Percentiles rank a stretch among this genome's conserved stretches.
phyloP scores from a whole-genome alignment of 768 basidiomycete genomes.

The Kondoa malvinella region DNA sequence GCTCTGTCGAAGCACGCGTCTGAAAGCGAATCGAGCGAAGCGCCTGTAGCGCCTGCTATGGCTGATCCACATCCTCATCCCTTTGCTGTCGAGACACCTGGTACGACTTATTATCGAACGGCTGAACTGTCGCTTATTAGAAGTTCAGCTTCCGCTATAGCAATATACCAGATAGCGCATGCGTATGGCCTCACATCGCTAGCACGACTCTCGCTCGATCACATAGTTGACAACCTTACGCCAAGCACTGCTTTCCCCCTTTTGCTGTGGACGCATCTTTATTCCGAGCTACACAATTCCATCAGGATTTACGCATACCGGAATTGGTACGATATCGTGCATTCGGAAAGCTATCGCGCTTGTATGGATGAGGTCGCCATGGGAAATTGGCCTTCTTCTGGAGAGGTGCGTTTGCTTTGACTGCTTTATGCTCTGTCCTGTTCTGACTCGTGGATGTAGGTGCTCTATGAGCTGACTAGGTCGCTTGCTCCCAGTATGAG shows the following conservation, averaged over 20 bases:
- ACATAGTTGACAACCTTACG: conserved; percentile 23
- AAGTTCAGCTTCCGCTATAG: conserved; percentile 26
- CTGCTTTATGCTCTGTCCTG: no score
- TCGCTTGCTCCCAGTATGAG: no score
- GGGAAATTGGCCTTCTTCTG: background rate
- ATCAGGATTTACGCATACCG: conserved; percentile 30
- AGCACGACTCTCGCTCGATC: conserved; percentile 25
- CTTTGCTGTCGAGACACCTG: background rate
- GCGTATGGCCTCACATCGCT: conserved; percentile 26
- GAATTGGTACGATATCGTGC: background rate
- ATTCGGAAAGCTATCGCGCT: background rate
- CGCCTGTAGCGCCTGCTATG: no score
- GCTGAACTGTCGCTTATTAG: background rate
- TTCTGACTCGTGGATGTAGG: no score
- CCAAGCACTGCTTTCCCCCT: conserved; percentile 27
- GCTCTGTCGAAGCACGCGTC: no score
- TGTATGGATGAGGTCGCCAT: background rate
- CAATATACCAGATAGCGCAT: conserved; percentile 28
- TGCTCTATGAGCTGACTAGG: no score
- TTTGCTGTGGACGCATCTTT: conserved; percentile 16
- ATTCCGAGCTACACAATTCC: background rate
- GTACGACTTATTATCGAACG: background rate
- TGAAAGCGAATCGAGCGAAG: no score
- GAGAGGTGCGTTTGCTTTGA: background rate
- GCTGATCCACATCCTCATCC: conserved; percentile 2